phyloP scores from a whole-genome alignment of 441 rosid genomes.

The Pelargonium australe region DNA sequence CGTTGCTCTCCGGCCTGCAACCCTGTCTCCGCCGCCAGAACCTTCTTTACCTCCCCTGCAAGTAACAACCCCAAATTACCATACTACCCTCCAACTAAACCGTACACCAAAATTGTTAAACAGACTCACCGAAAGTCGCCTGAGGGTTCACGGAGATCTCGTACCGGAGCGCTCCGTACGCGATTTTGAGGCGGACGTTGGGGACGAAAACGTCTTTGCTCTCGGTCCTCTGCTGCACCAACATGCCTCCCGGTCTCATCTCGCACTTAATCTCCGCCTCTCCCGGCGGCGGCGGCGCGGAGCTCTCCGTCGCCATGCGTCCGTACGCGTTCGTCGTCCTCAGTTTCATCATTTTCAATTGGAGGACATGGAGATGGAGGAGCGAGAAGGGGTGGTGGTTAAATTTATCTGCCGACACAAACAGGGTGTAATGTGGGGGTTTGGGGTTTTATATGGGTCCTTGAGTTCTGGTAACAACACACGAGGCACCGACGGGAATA shows the following conservation, averaged over 20 bases:
- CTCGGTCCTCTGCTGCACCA: constrained; percentile 23
- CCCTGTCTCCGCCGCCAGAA: constrained; percentile 40
- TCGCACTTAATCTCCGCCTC: constrained; percentile 20
- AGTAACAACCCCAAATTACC: not conserved
- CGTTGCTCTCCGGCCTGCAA: constrained; percentile 39
- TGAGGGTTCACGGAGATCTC: constrained; percentile 21
- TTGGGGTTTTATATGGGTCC: not conserved
- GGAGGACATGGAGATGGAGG: not conserved
- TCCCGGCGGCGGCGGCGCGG: not conserved
- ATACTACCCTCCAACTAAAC: not conserved
- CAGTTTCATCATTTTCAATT: constrained; percentile 9
- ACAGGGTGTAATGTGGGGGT: not conserved
- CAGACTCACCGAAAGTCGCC: constrained; percentile 20
- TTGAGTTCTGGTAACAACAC: not conserved
- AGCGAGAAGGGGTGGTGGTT: not conserved
- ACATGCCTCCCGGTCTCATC: constrained; percentile 26
- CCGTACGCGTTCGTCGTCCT: constrained; percentile 1
- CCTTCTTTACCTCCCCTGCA: constrained; percentile 55
- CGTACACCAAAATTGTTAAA: not conserved
- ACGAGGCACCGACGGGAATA: not conserved
- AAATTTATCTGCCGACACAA: constrained; percentile 4
- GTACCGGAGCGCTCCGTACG: constrained; percentile 18
- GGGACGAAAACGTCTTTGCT: not conserved
- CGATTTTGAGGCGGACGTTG: constrained; percentile 18
- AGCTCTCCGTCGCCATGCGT: constrained; percentile 1